phyloP scores from a whole-genome alignment of 805 yeast species.

The Clavispora santaluciae region DNA sequence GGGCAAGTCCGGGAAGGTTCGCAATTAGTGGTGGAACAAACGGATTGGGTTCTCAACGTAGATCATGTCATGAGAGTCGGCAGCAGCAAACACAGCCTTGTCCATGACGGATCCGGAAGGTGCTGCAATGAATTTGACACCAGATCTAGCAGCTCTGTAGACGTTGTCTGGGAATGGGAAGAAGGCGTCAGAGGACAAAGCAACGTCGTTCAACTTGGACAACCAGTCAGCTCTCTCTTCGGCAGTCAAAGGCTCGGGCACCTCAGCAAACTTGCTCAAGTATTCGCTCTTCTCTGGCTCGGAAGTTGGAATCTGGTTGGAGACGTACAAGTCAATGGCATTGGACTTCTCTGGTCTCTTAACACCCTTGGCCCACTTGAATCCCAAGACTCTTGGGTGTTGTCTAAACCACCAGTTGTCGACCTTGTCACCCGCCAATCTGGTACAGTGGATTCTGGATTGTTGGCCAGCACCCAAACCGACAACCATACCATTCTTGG shows the following conservation, averaged over 20 bases:
- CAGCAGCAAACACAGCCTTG: conserved; percentile 91
- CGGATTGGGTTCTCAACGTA: conserved; percentile 97
- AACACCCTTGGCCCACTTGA: conserved; percentile 97
- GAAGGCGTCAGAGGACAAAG: conserved; percentile 95
- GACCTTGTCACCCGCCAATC: conserved; percentile 98
- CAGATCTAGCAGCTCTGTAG: conserved; percentile 94
- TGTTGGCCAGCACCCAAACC: conserved; percentile 99
- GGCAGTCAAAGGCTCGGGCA: conserved; percentile 79
- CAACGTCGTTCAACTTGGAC: conserved; percentile 72
- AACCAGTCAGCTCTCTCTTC: conserved; percentile 89
- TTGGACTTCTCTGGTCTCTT: conserved; percentile 98
- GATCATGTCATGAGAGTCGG: conserved; percentile 83
- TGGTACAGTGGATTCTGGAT: conserved; percentile 97
- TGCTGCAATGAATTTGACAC: conserved; percentile 94
- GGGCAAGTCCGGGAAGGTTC: background rate
- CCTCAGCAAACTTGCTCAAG: conserved; percentile 76
- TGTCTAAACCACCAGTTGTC: conserved; percentile 99
- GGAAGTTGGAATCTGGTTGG: conserved; percentile 82
- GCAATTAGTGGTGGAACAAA: conserved; percentile 83
- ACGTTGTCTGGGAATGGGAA: conserved; percentile 99
- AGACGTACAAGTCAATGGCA: conserved; percentile 91
- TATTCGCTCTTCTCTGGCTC: conserved; percentile 94
- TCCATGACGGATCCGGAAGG: conserved; percentile 98
- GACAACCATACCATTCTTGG: conserved; percentile 98
- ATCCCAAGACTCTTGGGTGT: conserved; percentile 87